Evolutionary conservation across 2,329 filamentous ascomycete species (phyloP), one percentile per base, ranked within the genome.

Genomic region (Aschersonia sp.): DNA sequence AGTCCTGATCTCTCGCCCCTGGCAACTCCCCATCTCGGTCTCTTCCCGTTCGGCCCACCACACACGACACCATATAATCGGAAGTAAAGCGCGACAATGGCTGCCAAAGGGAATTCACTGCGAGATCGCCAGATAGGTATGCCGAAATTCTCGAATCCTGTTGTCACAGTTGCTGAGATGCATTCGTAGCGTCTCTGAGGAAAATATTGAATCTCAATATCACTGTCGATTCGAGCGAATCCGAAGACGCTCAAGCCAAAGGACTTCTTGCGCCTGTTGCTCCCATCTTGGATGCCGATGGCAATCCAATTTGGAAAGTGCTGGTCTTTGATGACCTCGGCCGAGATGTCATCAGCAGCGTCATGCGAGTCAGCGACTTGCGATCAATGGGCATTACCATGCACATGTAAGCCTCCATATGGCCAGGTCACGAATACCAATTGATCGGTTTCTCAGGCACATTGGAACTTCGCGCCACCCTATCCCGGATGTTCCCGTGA

Each of bases 301-400:
- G 89, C 53, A 87, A 94, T 58, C 89, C 90, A 1, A 89, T 96
- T 68, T 97, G 90, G 90, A 97, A 97, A 65, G 86, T 97, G 6
- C 72, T 98, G 46, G 87, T 98, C 8, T 97, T 98, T 61, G 94
- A 98, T 65, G 85, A 90, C 56, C 65, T 82, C 4, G 92, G 90
- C 44, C 78, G 89, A 63, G 89, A 97, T 76, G 86, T 98, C 50
- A 96, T 98, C 59, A 96, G 88, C 69, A 96, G 89, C 59, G 89
- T 98, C 2, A 72, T 98, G 54, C 78, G 89, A 50, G 92, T 98
- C 53, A 95, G 88, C 60, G 92, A 98, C 67, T 70, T 98, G 60
- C 77, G 94, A 53, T 79, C 84, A 51, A 88, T 92, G 79, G 92
- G 94, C n/a, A 85, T 97, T 47, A 97, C 88, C 40, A 92, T 95